A percentile compares a stretch with the other conserved stretches of the same genome.
Conservation (phyloP, 306 rosid genomes). For the Gleditsia sinensis region DNA sequence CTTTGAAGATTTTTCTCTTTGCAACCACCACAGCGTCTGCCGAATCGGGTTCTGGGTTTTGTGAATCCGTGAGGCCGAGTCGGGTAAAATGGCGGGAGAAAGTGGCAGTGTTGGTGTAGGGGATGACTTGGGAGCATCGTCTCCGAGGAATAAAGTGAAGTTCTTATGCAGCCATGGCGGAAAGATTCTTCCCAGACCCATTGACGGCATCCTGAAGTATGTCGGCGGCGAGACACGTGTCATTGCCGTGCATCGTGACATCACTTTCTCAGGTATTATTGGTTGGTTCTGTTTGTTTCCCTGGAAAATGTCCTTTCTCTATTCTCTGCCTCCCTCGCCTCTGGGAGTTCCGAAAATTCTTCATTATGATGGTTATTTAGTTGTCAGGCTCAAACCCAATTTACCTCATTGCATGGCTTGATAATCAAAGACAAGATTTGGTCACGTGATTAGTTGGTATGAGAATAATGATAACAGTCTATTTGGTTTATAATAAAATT, state of each 20-base stretch:
- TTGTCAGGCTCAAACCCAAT: not conserved
- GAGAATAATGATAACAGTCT: not conserved
- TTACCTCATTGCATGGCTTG: not conserved
- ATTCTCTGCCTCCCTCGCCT: too few relatives aligned
- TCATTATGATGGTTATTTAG: not conserved
- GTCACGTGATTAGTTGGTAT: not conserved
- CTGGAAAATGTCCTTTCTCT: not conserved
- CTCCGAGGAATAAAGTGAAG: conserved; percentile 63
- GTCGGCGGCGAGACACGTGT: conserved; percentile 94
- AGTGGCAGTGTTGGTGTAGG: conserved; percentile 19
- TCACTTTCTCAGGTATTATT: conserved; percentile 58
- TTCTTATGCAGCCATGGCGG: conserved; percentile 89
- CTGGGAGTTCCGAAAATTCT: too few relatives aligned
- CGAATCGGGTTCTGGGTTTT: not conserved
- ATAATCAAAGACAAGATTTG: not conserved
- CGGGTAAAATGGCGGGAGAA: conserved; percentile 42
- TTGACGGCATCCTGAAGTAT: conserved; percentile 73
- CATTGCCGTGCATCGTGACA: conserved; percentile 53
- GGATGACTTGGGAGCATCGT: conserved; percentile 25
- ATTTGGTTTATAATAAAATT: too few relatives aligned
- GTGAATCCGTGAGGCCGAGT: not conserved
- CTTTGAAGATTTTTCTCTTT: not conserved
- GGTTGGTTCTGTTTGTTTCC: not conserved
- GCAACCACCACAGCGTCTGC: not conserved
- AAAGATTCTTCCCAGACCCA: conserved; percentile 70